Conservation (phyloP, 768 basidiomycete genomes). For the Pulveroboletus frians region DNA sequence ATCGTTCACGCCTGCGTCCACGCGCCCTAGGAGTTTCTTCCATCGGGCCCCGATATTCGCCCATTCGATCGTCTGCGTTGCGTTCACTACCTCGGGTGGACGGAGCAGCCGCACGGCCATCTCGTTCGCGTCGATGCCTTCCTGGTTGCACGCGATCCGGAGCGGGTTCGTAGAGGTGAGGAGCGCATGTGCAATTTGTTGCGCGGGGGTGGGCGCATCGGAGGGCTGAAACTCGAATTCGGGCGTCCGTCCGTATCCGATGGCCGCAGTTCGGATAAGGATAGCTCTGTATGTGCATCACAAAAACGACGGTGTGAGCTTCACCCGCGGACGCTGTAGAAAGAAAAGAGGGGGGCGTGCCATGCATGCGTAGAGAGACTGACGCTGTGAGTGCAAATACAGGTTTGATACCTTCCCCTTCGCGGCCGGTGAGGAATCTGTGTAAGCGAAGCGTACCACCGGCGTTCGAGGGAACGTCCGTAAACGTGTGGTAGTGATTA, state of each 20-base stretch:
- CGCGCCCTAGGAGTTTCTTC: constrained; percentile 4
- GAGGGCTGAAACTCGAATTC: constrained; percentile 43
- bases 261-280: constrained; percentile 43
- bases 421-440: constrained; percentile 80
- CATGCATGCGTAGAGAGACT: constrained; percentile 25
- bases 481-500: constrained; percentile 55
- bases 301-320: neutral
- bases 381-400: constrained; percentile 86
- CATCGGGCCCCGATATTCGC: constrained; percentile 17
- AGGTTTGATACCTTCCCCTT: constrained; percentile 82
- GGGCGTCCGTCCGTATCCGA: constrained; percentile 45
- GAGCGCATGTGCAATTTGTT: constrained; percentile 43
- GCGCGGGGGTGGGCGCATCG: constrained; percentile 36
- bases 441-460: constrained; percentile 50
- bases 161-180: constrained; percentile 23
- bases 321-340: no score
- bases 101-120: constrained; percentile 15
- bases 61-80: constrained; percentile 15
- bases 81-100: constrained; percentile 3
- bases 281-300: constrained; percentile 37
- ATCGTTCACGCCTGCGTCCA: neutral
- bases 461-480: constrained; percentile 47
- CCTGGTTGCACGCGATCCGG: constrained; percentile 23
- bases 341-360: neutral
- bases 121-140: constrained; percentile 22